Conservation (phyloP, 2,329 filamentous ascomycete species). For the Diaporthe sp. region DNA sequence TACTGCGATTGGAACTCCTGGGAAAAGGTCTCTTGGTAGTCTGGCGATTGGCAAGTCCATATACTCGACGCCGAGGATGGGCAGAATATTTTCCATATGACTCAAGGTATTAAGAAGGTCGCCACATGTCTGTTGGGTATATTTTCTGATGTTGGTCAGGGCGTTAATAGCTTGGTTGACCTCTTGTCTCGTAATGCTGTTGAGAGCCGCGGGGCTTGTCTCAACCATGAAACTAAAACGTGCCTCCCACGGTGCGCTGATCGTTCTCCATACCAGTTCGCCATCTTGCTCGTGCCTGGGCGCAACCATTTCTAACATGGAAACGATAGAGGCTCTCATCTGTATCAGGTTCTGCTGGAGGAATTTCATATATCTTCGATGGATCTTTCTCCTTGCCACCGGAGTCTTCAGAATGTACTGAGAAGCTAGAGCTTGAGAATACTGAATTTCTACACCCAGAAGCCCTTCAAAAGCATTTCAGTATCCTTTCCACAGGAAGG, state of each 20-base stretch:
- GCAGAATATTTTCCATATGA: background rate
- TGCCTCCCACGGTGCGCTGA: background rate
- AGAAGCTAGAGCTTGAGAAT: background rate
- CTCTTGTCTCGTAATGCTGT: too few species aligned
- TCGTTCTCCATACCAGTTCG: background rate
- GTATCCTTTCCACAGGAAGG: background rate
- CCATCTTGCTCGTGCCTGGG: background rate
- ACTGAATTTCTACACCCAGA: background rate
- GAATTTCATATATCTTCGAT: background rate
- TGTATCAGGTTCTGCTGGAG: background rate
- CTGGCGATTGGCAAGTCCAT: background rate
- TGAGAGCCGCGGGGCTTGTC: background rate
- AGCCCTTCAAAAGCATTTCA: background rate
- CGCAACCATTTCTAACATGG: background rate
- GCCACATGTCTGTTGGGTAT: background rate
- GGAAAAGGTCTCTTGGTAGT: background rate
- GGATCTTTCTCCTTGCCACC: background rate
- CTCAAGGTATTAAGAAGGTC: background rate
- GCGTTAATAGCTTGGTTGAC: background rate
- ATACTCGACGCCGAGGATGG: background rate
- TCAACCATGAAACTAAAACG: background rate
- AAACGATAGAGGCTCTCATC: background rate
- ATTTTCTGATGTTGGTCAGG: background rate
- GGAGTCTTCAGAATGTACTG: background rate
- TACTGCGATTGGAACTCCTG: background rate